Evolutionary conservation across 73 alveolate genomes (phyloP).

Genomic region (Paraurostyla sp.): DNA sequence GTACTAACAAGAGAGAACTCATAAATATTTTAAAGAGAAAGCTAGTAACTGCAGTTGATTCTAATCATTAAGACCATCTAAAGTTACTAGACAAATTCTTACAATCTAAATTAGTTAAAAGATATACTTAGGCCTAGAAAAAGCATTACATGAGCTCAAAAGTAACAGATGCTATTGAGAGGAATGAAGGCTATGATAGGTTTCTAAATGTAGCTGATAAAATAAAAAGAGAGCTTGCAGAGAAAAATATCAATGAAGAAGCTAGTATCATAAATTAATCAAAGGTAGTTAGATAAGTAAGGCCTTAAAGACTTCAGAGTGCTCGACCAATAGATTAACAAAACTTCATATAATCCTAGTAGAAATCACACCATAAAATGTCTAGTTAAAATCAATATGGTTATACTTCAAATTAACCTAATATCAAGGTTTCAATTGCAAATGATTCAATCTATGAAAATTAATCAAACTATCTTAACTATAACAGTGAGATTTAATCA

Average conservation of each 20-base stretch:
- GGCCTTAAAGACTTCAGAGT: neutral
- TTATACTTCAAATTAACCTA: neutral
- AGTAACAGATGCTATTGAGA: slow-evolving; percentile 34
- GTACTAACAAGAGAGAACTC: slow-evolving; percentile 22
- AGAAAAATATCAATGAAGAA: neutral
- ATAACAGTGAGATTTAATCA: too few species aligned
- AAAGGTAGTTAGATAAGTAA: neutral
- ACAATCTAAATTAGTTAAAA: slow-evolving; percentile 20
- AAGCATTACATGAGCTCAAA: slow-evolving; percentile 50
- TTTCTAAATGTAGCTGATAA: slow-evolving; percentile 4
- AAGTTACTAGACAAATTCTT: slow-evolving; percentile 23
- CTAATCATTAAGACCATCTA: slow-evolving; percentile 36
- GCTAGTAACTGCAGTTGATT: slow-evolving; percentile 11
- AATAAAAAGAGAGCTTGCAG: neutral
- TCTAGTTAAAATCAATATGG: neutral
- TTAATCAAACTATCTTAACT: too few species aligned
- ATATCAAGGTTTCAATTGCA: neutral
- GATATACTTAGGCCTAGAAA: slow-evolving; percentile 20
- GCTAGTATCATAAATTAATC: neutral
- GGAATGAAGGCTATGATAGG: slow-evolving; percentile 27
- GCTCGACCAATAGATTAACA: neutral
- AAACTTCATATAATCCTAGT: neutral
- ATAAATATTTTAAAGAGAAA: slow-evolving; percentile 29
- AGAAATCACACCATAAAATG: neutral
- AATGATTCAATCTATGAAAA: neutral